phyloP scores from a whole-genome alignment of 257 asterid genomes.

The Solanum appendiculatum region DNA sequence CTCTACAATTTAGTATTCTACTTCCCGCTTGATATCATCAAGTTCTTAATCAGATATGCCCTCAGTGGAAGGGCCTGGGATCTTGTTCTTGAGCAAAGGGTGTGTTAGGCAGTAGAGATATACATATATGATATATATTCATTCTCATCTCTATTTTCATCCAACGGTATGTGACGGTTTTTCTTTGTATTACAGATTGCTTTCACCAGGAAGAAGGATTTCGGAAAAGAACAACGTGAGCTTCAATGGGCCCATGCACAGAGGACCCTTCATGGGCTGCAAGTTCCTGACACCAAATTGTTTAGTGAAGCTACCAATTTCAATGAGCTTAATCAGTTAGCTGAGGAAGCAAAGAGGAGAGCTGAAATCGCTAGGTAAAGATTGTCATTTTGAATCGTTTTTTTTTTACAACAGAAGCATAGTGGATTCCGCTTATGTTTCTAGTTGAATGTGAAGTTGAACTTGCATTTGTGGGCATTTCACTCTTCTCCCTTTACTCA shows the following conservation, averaged over 20 bases:
- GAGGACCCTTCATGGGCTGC: conserved; percentile 90
- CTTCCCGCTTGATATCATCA: conserved; percentile 79
- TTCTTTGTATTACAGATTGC: conserved; percentile 52
- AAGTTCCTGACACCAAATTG: conserved; percentile 87
- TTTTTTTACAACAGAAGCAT: neutral
- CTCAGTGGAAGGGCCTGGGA: conserved; percentile 98
- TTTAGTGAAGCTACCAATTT: conserved; percentile 62
- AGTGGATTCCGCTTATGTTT: neutral
- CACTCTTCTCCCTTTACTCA: neutral
- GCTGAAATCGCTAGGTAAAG: conserved; percentile 92
- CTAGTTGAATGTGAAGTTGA: neutral
- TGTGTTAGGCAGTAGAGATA: conserved; percentile 4
- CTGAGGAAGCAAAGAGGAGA: conserved; percentile 96
- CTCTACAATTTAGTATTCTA: conserved; percentile 72
- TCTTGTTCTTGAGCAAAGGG: conserved; percentile 94
- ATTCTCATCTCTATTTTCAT: neutral
- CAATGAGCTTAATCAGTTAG: conserved; percentile 91
- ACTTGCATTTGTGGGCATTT: neutral
- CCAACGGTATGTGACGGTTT: neutral
- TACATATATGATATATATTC: neutral
- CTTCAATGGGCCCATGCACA: conserved; percentile 98
- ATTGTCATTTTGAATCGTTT: neutral
- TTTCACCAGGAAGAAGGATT: conserved; percentile 90
- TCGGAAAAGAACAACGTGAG: conserved; percentile 94
- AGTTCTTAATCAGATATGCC: conserved; percentile 69